These are phyloP conservation scores for Nephelium lappaceum DNA, from an alignment of 345 rosid species.

Conservation along the genomic window DNA sequence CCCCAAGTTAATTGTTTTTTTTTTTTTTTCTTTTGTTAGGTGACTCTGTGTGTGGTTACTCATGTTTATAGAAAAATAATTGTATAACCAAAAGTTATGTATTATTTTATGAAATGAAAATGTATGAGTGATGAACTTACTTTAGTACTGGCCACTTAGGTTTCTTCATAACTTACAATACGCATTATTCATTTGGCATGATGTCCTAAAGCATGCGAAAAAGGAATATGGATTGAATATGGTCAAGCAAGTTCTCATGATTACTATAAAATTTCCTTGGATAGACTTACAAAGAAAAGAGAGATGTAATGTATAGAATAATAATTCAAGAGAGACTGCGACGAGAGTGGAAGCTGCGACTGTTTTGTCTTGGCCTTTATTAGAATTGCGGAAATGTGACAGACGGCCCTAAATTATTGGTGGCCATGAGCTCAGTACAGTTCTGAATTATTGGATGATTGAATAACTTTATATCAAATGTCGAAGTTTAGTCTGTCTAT, in stretches of 20 bases:
- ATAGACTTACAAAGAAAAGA: not conserved
- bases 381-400: constrained; percentile 23
- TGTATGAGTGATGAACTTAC: not conserved
- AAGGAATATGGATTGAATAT: not conserved
- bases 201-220: not conserved
- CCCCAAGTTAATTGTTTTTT: too few relatives aligned
- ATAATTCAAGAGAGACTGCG: constrained; percentile 13
- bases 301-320: constrained; percentile 9
- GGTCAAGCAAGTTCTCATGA: not conserved
- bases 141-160: not conserved
- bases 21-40: too few relatives aligned
- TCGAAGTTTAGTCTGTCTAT: not conserved
- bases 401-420: constrained; percentile 35
- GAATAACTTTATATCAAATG: not conserved
- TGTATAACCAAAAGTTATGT: not conserved
- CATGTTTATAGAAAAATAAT: not conserved
- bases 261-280: not conserved
- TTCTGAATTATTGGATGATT: constrained; percentile 30
- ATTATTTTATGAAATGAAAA: not conserved
- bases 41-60: too few relatives aligned
- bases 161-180: not conserved
- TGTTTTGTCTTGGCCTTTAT: constrained; percentile 23
- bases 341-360: constrained; percentile 23
- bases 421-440: constrained; percentile 20
- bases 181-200: not conserved